Conservation (phyloP, 345 rosid genomes). For the Hypericum androsaemum region DNA sequence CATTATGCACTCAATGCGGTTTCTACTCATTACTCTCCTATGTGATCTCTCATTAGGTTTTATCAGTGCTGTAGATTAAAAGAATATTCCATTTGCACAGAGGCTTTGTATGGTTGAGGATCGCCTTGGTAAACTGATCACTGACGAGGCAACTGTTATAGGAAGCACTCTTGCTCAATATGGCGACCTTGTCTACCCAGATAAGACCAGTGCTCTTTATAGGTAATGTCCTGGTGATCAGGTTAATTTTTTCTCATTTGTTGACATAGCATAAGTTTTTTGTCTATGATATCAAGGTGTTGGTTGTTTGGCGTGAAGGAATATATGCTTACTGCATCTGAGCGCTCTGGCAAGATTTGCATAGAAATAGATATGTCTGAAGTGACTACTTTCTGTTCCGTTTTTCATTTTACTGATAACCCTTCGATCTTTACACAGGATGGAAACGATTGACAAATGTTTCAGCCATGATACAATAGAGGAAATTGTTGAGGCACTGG, state of each 20-base stretch:
- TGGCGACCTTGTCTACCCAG: conserved; percentile 80
- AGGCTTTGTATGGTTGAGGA: conserved; percentile 67
- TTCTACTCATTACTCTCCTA: conserved; percentile 17
- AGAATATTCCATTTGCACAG: conserved; percentile 29
- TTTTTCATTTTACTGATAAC: neutral
- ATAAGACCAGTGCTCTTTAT: conserved; percentile 44
- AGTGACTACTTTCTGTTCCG: too few species aligned
- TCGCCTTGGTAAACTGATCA: conserved; percentile 65
- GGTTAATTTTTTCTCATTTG: neutral
- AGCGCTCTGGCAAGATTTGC: too few species aligned
- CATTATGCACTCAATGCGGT: conserved; percentile 67
- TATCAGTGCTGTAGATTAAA: conserved; percentile 7
- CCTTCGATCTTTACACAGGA: conserved; percentile 1
- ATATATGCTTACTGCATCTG: too few species aligned
- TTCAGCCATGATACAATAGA: conserved; percentile 77
- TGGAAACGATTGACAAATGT: conserved; percentile 49
- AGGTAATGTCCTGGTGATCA: conserved; percentile 32
- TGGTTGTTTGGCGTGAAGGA: too few species aligned
- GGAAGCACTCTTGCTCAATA: conserved; percentile 76
- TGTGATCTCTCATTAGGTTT: conserved; percentile 10
- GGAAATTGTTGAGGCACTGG: conserved; percentile 78
- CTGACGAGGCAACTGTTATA: conserved; percentile 66
- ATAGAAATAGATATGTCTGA: too few species aligned
- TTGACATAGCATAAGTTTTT: neutral
- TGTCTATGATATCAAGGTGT: neutral